Percentiles rank a stretch among this genome's conserved stretches.
Conservation (phyloP, 305 asterid genomes). For the Rubia tinctorum region DNA sequence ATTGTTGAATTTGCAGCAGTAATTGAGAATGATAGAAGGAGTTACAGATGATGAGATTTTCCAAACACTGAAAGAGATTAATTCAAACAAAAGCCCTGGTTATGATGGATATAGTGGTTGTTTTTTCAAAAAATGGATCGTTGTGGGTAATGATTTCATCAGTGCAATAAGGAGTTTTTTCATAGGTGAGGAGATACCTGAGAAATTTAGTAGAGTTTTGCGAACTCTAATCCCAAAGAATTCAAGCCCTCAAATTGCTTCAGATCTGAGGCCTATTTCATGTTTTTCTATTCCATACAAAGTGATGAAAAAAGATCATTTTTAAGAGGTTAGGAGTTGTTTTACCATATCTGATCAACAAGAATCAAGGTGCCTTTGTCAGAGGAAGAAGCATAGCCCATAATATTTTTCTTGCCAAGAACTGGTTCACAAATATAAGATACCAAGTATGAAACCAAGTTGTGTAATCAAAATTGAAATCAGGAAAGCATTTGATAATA, state of each 20-base stretch:
- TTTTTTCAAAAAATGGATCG: neutral
- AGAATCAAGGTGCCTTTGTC: neutral
- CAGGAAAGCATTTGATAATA: neutral
- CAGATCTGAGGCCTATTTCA: too few relatives aligned
- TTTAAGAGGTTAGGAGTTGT: too few relatives aligned
- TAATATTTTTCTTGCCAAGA: too few relatives aligned
- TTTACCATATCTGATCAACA: neutral
- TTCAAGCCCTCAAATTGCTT: too few relatives aligned
- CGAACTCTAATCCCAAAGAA: too few relatives aligned
- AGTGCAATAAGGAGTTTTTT: neutral
- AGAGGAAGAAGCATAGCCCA: neutral
- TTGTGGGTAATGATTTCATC: neutral
- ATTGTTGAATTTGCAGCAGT: too few relatives aligned
- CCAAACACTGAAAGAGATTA: neutral
- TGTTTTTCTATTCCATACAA: too few relatives aligned
- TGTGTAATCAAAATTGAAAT: neutral
- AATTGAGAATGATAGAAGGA: accelerated
- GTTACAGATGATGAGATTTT: neutral
- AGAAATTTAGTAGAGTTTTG: too few relatives aligned
- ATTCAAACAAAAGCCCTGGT: neutral
- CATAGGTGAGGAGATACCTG: neutral
- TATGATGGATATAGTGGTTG: too few relatives aligned
- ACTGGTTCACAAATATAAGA: too few relatives aligned
- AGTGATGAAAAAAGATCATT: too few relatives aligned
- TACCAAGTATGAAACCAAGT: too few relatives aligned